Conservation (phyloP, 106 monocot species). For the Posidonia australis region DNA sequence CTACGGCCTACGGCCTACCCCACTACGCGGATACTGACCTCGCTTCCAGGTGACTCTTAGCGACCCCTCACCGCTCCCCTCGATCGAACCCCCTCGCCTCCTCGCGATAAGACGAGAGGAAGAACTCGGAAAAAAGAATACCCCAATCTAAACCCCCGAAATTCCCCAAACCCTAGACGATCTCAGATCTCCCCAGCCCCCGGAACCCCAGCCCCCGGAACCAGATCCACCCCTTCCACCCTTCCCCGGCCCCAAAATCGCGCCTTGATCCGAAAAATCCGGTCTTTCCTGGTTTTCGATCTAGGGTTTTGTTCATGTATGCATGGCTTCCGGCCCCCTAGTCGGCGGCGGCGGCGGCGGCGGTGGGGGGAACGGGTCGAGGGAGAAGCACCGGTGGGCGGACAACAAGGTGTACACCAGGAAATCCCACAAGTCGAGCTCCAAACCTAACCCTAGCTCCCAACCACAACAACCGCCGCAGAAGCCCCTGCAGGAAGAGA, state of each 20-base stretch:
- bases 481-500: neutral
- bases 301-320: conserved; percentile 1
- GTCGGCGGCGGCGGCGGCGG: neutral
- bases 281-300: neutral
- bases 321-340: conserved; percentile 7
- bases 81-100: too few species aligned
- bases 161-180: neutral
- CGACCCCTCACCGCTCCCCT: too few species aligned
- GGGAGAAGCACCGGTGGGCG: conserved; percentile 48
- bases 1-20: too few species aligned
- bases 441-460: conserved; percentile 11
- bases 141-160: neutral
- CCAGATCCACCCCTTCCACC: neutral
- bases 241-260: too few species aligned
- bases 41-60: too few species aligned
- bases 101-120: too few species aligned
- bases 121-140: neutral
- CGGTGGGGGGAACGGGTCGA: conserved; percentile 37
- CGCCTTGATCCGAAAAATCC: too few species aligned
- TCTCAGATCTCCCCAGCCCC: neutral
- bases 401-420: conserved; percentile 84
- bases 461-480: neutral
- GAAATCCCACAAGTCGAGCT: conserved; percentile 48
- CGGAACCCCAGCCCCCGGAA: neutral
- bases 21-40: too few species aligned